These are phyloP conservation scores for Venturia pyrina DNA, from an alignment of 2,329 filamentous ascomycete genomes.

Conservation along the genomic window DNA sequence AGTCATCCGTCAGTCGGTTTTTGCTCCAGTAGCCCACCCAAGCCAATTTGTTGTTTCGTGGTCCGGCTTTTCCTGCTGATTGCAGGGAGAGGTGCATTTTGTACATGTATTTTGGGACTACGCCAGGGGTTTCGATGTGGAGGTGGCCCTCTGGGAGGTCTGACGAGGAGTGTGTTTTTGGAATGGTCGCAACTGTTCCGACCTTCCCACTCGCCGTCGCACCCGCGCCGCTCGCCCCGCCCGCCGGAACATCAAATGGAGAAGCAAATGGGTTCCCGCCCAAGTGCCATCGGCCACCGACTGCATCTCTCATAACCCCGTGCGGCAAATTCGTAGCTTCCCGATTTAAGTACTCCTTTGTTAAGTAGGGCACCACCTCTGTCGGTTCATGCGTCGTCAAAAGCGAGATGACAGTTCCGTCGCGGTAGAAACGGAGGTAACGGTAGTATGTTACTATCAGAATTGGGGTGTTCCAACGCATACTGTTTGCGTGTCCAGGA, in stretches of 20 bases:
- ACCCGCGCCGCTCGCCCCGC: constrained; percentile 13
- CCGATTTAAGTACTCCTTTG: constrained; percentile 51
- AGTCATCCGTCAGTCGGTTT: constrained; percentile 81
- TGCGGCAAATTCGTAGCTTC: constrained; percentile 31
- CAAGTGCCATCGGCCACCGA: constrained; percentile 56
- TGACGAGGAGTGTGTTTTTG: constrained; percentile 21
- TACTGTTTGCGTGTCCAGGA: constrained; percentile 61
- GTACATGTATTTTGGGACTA: constrained; percentile 69
- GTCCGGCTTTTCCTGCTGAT: constrained; percentile 42
- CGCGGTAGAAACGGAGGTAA: constrained; percentile 88
- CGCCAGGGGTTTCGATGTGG: constrained; percentile 78
- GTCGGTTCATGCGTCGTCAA: constrained; percentile 70
- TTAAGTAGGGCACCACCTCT: constrained; percentile 81
- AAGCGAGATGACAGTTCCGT: constrained; percentile 73
- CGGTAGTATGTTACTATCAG: constrained; percentile 98
- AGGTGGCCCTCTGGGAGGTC: constrained; percentile 51
- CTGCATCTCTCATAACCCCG: constrained; percentile 57
- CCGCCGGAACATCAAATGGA: neutral
- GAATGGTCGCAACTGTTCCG: no score
- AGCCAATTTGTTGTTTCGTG: constrained; percentile 72
- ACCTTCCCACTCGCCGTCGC: no score
- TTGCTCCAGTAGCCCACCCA: constrained; percentile 93
- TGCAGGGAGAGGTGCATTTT: constrained; percentile 68
- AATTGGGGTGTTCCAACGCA: constrained; percentile 71
- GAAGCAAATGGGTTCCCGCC: constrained; percentile 14